phyloP scores from a whole-genome alignment of 2,329 filamentous ascomycete species.

The Trichoderma oligosporum region DNA sequence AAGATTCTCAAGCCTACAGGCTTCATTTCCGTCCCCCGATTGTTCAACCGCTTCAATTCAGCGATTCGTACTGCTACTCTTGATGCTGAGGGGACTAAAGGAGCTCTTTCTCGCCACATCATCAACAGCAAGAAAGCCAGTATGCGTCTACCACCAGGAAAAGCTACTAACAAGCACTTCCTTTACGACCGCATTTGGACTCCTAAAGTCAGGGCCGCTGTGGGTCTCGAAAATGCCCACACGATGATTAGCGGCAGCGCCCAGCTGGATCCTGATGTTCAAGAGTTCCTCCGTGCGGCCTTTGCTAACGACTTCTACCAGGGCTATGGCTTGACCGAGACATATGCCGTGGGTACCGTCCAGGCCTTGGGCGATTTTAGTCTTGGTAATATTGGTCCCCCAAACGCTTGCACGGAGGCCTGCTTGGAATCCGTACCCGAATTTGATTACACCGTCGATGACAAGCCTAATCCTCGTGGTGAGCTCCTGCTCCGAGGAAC shows the following conservation, averaged over 20 bases:
- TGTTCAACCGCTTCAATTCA: slow-evolving; percentile 86
- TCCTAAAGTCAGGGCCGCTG: slow-evolving; percentile 75
- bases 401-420: slow-evolving; percentile 64
- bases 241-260: slow-evolving; percentile 85
- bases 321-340: slow-evolving; percentile 92
- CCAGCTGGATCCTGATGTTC: slow-evolving; percentile 81
- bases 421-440: slow-evolving; percentile 87
- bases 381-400: slow-evolving; percentile 75
- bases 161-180: slow-evolving; percentile 74
- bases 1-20: slow-evolving; percentile 78
- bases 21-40: slow-evolving; percentile 83
- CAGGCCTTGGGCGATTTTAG: slow-evolving; percentile 70
- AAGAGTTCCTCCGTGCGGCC: slow-evolving; percentile 81
- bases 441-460: slow-evolving; percentile 84
- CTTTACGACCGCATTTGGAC: slow-evolving; percentile 87
- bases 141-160: slow-evolving; percentile 66
- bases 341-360: slow-evolving; percentile 71
- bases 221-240: slow-evolving; percentile 71
- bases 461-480: slow-evolving; percentile 85
- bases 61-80: slow-evolving; percentile 77
- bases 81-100: slow-evolving; percentile 74
- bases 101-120: slow-evolving; percentile 74
- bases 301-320: slow-evolving; percentile 77
- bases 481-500: slow-evolving; percentile 81
- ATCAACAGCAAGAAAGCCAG: slow-evolving; percentile 75